Evolutionary conservation across 2,329 filamentous ascomycete genomes (phyloP).

Genomic region (Curvularia sp.): DNA sequence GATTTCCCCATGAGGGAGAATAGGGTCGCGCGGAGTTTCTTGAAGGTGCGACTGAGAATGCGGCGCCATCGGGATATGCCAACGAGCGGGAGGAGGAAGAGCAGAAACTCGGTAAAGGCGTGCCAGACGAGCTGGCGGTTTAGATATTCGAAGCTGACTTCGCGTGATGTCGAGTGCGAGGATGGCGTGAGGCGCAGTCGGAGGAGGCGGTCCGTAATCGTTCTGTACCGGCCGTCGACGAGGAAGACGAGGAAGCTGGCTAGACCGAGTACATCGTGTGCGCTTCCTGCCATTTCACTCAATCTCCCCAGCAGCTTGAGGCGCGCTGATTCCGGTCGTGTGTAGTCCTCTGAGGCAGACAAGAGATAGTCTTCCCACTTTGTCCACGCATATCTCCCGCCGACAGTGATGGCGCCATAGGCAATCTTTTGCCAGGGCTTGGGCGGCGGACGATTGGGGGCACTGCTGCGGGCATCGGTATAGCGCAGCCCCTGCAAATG

Average conservation of each 20-base stretch:
- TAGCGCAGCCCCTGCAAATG: slow-evolving; percentile 90
- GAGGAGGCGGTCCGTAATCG: slow-evolving; percentile 83
- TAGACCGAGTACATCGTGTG: slow-evolving; percentile 83
- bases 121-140: slow-evolving; percentile 99
- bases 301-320: slow-evolving; percentile 69
- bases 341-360: slow-evolving; percentile 76
- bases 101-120: slow-evolving; percentile 98
- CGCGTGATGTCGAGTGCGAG: slow-evolving; percentile 81
- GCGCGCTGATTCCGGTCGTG: slow-evolving; percentile 59
- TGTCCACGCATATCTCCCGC: slow-evolving; percentile 87
- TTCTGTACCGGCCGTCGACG: slow-evolving; percentile 88
- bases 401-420: slow-evolving; percentile 85
- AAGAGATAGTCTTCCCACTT: slow-evolving; percentile 91
- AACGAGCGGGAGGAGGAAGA: slow-evolving; percentile 95
- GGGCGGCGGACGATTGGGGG: slow-evolving; percentile 66
- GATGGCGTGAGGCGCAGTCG: slow-evolving; percentile 85
- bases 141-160: slow-evolving; percentile 96
- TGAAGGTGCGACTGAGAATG: slow-evolving; percentile 88
- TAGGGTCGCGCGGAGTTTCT: slow-evolving; percentile 69
- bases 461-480: slow-evolving; percentile 75
- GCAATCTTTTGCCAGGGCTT: slow-evolving; percentile 82
- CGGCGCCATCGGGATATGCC: slow-evolving; percentile 92
- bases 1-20: slow-evolving; percentile 59
- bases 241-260: slow-evolving; percentile 90
- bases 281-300: slow-evolving; percentile 72